These are phyloP conservation scores for Lodderomyces parapsilosis DNA, from an alignment of 1,139 yeast genomes.

Conservation along the genomic window DNA sequence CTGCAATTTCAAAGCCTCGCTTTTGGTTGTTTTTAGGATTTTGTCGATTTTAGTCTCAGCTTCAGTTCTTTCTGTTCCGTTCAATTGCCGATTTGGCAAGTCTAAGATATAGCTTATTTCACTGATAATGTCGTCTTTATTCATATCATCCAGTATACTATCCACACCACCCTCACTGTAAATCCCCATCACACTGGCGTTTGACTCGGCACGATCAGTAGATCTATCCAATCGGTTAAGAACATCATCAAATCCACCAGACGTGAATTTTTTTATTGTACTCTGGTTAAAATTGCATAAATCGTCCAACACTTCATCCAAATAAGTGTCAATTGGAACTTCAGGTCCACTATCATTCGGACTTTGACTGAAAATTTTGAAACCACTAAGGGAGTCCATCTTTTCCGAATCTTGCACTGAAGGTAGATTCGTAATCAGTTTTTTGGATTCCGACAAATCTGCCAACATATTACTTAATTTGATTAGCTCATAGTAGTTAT, in stretches of 20 bases:
- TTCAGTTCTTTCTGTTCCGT: slow-evolving; percentile 10
- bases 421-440: slow-evolving; percentile 3
- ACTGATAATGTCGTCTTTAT: slow-evolving; percentile 16
- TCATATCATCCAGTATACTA: slow-evolving; percentile 5
- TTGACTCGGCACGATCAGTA: slow-evolving; percentile 18
- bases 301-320: slow-evolving; percentile 28
- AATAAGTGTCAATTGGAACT: slow-evolving; percentile 19
- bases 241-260: slow-evolving; percentile 28
- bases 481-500: slow-evolving; percentile 46
- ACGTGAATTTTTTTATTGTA: slow-evolving; percentile 24
- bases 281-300: slow-evolving; percentile 25
- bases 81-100: slow-evolving; percentile 9
- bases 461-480: slow-evolving; percentile 39
- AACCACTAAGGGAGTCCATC: slow-evolving; percentile 6
- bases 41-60: slow-evolving; percentile 8
- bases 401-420: neutral
- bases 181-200: slow-evolving; percentile 25
- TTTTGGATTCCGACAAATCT: slow-evolving; percentile 24
- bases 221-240: slow-evolving; percentile 20
- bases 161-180: slow-evolving; percentile 8
- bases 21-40: slow-evolving; percentile 13
- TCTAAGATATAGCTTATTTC: slow-evolving; percentile 21
- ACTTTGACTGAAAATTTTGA: slow-evolving; percentile 9
- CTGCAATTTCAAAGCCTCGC: slow-evolving; percentile 26
- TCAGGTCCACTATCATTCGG: slow-evolving; percentile 4